Conservation (phyloP, 352 stramenopile species). For the Halophytophthora batemanensis region DNA sequence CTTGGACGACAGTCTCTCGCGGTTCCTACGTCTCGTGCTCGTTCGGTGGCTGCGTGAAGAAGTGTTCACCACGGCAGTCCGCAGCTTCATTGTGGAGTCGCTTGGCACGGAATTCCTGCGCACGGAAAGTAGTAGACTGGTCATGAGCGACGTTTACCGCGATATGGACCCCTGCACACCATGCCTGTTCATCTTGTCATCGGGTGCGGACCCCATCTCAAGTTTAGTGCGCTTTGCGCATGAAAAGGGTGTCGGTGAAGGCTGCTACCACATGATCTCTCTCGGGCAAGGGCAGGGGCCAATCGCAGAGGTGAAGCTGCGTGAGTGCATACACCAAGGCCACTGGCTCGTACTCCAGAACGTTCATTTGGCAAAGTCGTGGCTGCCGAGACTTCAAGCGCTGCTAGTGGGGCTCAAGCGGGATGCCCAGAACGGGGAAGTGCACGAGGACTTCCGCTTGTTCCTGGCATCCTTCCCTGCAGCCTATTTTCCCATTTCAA, state of each 20-base stretch:
- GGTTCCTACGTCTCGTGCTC: conserved; percentile 54
- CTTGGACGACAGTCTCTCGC: conserved; percentile 25
- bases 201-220: conserved; percentile 58
- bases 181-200: conserved; percentile 74
- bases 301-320: conserved; percentile 54
- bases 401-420: conserved; percentile 34
- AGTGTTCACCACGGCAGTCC: conserved; percentile 29
- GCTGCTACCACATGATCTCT: conserved; percentile 56
- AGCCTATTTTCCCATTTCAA: conserved; percentile 63
- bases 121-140: conserved; percentile 4
- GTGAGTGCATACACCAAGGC: conserved; percentile 41
- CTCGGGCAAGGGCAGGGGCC: conserved; percentile 77
- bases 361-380: conserved; percentile 72
- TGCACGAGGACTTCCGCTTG: conserved; percentile 61
- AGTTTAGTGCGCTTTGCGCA: conserved; percentile 47
- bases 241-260: conserved; percentile 33
- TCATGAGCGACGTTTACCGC: conserved; percentile 46
- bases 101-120: conserved; percentile 30
- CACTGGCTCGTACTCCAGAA: conserved; percentile 78
- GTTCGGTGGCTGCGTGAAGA: conserved; percentile 63
- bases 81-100: conserved; percentile 35
- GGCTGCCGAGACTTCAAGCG: conserved; percentile 63
- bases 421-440: conserved; percentile 22
- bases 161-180: conserved; percentile 65
- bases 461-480: conserved; percentile 72